Evolutionary conservation across 2,329 filamentous ascomycete species (phyloP).

Genomic region (Penicillium sclerotigenum): DNA sequence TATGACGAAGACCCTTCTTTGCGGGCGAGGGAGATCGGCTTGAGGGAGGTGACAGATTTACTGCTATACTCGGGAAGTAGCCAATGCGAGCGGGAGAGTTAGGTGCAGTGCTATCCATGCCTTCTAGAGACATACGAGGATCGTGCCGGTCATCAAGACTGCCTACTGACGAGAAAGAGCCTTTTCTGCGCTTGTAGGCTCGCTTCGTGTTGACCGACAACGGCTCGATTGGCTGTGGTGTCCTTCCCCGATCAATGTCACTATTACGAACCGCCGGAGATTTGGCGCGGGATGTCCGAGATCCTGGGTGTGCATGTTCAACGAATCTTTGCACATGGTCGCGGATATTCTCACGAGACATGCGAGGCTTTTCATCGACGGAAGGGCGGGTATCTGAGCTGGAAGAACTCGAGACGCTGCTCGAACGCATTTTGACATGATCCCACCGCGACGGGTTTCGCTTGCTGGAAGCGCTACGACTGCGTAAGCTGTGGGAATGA

Average conservation of each 20-base stretch:
- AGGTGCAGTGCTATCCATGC: conserved; percentile 45
- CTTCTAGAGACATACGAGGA: conserved; percentile 42
- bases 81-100: conserved; percentile 39
- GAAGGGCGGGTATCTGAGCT: conserved; percentile 36
- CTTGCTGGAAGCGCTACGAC: conserved; percentile 51
- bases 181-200: conserved; percentile 48
- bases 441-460: conserved; percentile 53
- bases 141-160: conserved; percentile 36
- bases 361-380: conserved; percentile 9
- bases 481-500: conserved; percentile 55
- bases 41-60: conserved; percentile 60
- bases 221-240: conserved; percentile 3
- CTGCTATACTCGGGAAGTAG: conserved; percentile 58
- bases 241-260: conserved; percentile 1
- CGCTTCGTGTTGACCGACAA: conserved; percentile 8
- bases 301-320: conserved; percentile 4
- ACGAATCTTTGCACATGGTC: conserved; percentile 9
- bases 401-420: conserved; percentile 57
- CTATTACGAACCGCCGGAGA: background rate
- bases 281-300: conserved; percentile 9
- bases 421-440: conserved; percentile 52
- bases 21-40: conserved; percentile 64
- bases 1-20: conserved; percentile 52
- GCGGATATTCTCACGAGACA: conserved; percentile 3
- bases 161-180: conserved; percentile 54